These are phyloP conservation scores for Syzygium syzygioides DNA, from an alignment of 441 rosid species.

Conservation along the genomic window DNA sequence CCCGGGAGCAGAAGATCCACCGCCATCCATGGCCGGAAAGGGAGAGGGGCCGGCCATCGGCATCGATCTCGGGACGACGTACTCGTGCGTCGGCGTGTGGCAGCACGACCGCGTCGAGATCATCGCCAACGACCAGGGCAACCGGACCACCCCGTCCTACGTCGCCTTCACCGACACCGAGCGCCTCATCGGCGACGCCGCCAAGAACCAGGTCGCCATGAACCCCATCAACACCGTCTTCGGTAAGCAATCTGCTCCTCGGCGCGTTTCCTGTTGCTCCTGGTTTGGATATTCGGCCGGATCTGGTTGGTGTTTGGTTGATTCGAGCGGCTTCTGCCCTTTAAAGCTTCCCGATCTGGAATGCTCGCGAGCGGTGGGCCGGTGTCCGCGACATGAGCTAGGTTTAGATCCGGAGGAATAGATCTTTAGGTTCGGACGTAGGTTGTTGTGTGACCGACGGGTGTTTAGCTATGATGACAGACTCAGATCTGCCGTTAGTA, in stretches of 20 bases:
- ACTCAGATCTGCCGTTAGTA: neutral
- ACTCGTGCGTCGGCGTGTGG: constrained; percentile 20
- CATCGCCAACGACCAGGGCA: constrained; percentile 17
- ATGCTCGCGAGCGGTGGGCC: neutral
- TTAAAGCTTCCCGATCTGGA: neutral
- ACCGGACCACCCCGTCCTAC: constrained; percentile 13
- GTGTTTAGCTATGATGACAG: neutral
- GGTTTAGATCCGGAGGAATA: neutral
- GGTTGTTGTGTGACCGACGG: neutral
- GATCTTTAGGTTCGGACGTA: neutral
- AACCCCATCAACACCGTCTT: constrained; percentile 12
- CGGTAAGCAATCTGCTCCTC: neutral
- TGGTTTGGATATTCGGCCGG: neutral
- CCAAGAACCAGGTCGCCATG: constrained; percentile 16
- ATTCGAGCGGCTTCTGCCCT: neutral
- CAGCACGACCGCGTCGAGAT: constrained; percentile 18
- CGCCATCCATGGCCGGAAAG: constrained; percentile 4
- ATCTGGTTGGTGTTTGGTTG: neutral
- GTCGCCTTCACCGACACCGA: constrained; percentile 17
- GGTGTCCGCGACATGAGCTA: neutral
- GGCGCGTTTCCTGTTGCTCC: neutral
- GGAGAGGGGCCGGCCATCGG: constrained; percentile 16
- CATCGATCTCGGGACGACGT: constrained; percentile 16
- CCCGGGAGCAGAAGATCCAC: neutral
- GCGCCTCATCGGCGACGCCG: constrained; percentile 14